Base-by-base conservation (phyloP, 2,329 filamentous ascomycete species). In the Aspergillus brasiliensis region DNA sequence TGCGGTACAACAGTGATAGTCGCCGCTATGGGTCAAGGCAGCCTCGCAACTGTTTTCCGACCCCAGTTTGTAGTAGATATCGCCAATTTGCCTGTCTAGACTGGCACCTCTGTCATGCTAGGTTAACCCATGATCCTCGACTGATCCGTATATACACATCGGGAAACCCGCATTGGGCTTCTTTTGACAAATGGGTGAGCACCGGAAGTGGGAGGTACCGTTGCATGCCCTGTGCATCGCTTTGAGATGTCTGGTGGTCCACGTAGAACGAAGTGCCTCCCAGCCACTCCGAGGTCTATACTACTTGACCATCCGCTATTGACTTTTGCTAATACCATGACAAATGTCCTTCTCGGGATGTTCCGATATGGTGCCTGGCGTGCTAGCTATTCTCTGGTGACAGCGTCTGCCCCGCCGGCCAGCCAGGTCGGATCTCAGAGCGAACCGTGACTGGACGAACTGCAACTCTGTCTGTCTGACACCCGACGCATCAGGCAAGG, bases 401-500 rank as follows among this genome's bases (percentile, higher is more conserved):
- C 46, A 49, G 46, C 46, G 46, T 49, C 46, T 28, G 46, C 46
- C 46, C 46, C 46, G 46, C 46, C 17, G 8, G 25, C 25, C 46
- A 49, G 46, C 15, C 25, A 49, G 25, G 25, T n/a, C 25, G 23
- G n/a, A 10, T 28, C 19, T 44, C 19, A 23, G 10, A 49, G 46
- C 27, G 46, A 31, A 28, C 46, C 46, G 31, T 31, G 31, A 11
- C 5, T 34, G 46, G 46, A 31, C 25, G 27, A n/a, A 49, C 25
- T 49, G 46, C 46, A 49, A 34, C 40, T 28, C 51, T 59, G 52
- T 40, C 55, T 57, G 56, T 53, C 59, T 59, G 59, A 63, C 59
- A 62, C 48, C 62, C 56, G 56, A 61, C 59, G 62, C 57, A 57
- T 53, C 44, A 59, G 59, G 62, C 27, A 63, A 63, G 62, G 61